phyloP scores from a whole-genome alignment of 78 protist genomes.

The Guillardia theta region DNA sequence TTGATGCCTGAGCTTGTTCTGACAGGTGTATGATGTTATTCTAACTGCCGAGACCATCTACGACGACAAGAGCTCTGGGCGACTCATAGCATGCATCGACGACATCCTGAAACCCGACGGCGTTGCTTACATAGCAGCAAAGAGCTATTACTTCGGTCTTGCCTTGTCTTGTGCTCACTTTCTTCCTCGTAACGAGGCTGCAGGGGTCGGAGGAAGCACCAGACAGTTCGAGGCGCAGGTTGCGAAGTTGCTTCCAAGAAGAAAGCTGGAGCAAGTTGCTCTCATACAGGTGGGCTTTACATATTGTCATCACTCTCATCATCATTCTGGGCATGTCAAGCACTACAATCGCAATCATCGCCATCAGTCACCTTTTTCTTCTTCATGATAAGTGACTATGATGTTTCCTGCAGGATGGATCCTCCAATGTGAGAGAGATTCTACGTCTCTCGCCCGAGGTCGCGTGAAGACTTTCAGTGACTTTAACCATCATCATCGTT shows the following conservation, averaged over 20 bases:
- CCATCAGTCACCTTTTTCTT: too few relatives aligned
- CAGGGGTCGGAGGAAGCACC: neutral
- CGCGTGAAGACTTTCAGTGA: neutral
- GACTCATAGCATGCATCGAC: neutral
- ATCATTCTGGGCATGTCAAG: too few relatives aligned
- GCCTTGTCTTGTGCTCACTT: too few relatives aligned
- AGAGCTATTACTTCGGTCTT: slow-evolving; percentile 20
- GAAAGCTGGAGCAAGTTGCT: neutral
- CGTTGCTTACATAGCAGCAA: neutral
- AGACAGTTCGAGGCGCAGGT: neutral
- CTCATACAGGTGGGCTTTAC: neutral
- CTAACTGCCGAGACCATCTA: neutral
- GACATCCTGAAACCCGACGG: neutral
- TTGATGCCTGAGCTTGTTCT: neutral
- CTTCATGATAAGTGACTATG: neutral
- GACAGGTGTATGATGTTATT: neutral
- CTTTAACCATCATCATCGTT: neutral
- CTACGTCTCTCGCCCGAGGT: neutral
- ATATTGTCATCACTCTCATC: too few relatives aligned
- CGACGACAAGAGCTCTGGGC: neutral
- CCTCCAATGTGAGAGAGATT: neutral
- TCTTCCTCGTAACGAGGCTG: too few relatives aligned
- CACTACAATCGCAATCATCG: too few relatives aligned
- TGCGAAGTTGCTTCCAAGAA: neutral
- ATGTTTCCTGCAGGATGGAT: neutral